phyloP scores from a whole-genome alignment of 805 yeast genomes.

The Saturnispora hagleri region DNA sequence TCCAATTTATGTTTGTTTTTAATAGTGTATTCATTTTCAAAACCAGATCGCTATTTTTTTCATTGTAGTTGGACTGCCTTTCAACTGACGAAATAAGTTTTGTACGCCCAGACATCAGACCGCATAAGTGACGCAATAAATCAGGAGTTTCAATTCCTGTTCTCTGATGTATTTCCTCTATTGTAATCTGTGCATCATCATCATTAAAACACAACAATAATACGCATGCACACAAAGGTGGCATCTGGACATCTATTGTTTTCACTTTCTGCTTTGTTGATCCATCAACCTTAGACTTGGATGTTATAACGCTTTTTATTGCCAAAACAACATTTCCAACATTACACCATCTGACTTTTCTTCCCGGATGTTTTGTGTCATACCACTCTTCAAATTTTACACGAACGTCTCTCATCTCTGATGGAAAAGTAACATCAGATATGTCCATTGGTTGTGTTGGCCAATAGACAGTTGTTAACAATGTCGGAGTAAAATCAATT shows the following conservation, averaged over 20 bases:
- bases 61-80: background rate
- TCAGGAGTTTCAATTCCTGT: slow-evolving; percentile 72
- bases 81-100: slow-evolving; percentile 4
- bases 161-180: slow-evolving; percentile 48
- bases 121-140: slow-evolving; percentile 57
- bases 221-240: slow-evolving; percentile 73
- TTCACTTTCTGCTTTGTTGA: background rate
- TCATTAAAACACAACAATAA: slow-evolving; percentile 60
- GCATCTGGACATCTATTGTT: slow-evolving; percentile 37
- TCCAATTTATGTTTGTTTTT: slow-evolving; percentile 2
- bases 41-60: background rate
- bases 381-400: slow-evolving; percentile 45
- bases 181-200: slow-evolving; percentile 37
- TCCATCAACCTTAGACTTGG: slow-evolving; percentile 4
- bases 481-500: slow-evolving; percentile 17
- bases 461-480: slow-evolving; percentile 60
- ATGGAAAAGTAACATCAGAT: slow-evolving; percentile 33
- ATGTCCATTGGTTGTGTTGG: slow-evolving; percentile 38
- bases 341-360: slow-evolving; percentile 52
- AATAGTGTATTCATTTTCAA: background rate
- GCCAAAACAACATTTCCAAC: slow-evolving; percentile 1
- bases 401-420: slow-evolving; percentile 33
- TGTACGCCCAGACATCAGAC: slow-evolving; percentile 19
- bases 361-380: slow-evolving; percentile 41
- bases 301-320: background rate